Conservation (phyloP, 805 yeast species). For the Spencermartinsiella europaea region DNA sequence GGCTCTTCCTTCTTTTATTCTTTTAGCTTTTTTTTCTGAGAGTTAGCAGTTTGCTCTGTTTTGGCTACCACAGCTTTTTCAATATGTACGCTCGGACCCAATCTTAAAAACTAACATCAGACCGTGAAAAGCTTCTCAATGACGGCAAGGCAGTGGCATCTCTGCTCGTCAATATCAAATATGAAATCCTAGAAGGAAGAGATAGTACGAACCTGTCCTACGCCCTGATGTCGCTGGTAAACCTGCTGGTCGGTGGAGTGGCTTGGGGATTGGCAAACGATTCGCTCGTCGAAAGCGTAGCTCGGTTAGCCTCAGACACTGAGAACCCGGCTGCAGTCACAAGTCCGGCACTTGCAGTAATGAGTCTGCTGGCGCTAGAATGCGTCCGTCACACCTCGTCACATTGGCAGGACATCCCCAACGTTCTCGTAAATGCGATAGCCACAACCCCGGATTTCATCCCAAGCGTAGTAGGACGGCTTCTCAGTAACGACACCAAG, state of each 20-base stretch:
- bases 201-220: constrained; percentile 15
- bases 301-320: constrained; percentile 7
- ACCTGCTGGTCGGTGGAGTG: constrained; percentile 9
- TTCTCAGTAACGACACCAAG: constrained; percentile 14
- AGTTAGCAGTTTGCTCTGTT: too few species aligned
- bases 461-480: constrained; percentile 14
- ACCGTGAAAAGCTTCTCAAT: constrained; percentile 15
- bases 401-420: not conserved
- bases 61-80: too few species aligned
- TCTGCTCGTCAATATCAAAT: constrained; percentile 20
- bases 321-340: constrained; percentile 12
- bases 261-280: constrained; percentile 23
- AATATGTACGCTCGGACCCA: too few species aligned
- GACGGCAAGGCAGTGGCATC: constrained; percentile 21
- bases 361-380: constrained; percentile 19
- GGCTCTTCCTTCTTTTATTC: too few species aligned
- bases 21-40: too few species aligned
- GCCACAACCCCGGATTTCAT: constrained; percentile 13
- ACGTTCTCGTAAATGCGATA: constrained; percentile 5
- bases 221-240: constrained; percentile 16
- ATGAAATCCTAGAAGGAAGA: constrained; percentile 20
- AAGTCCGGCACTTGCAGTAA: constrained; percentile 20
- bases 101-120: too few species aligned
- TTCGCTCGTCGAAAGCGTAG: constrained; percentile 15
- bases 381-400: not conserved